Conservation (phyloP, 805 yeast species). For the Starmera quercuum region DNA sequence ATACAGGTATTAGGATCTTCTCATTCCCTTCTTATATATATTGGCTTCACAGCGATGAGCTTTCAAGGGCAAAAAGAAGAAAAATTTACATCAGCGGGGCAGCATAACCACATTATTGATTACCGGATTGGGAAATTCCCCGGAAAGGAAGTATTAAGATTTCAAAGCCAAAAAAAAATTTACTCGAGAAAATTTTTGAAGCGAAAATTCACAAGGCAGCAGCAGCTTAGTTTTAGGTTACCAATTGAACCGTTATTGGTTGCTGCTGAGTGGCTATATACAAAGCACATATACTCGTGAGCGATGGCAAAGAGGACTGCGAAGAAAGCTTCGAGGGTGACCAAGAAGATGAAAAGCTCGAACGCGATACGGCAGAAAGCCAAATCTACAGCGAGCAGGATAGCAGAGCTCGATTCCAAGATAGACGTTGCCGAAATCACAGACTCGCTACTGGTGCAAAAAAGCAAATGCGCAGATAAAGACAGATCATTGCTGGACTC, state of each 20-base stretch:
- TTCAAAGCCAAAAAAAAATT: neutral
- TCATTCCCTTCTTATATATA: neutral
- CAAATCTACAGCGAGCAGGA: neutral
- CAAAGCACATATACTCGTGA: too few relatives aligned
- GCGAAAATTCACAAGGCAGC: too few relatives aligned
- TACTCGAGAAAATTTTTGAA: neutral
- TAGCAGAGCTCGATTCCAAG: neutral
- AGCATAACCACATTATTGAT: neutral
- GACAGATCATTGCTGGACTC: constrained; percentile 5
- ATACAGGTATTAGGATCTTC: neutral
- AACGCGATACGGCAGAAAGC: neutral
- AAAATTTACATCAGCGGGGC: neutral
- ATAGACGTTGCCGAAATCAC: constrained; percentile 1
- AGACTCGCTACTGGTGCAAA: neutral
- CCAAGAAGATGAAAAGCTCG: neutral
- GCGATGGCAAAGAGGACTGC: neutral
- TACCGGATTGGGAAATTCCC: neutral
- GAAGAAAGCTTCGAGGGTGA: neutral
- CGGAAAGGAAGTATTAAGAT: neutral
- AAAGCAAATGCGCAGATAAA: neutral
- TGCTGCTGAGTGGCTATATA: too few relatives aligned
- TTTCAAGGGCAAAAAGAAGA: neutral
- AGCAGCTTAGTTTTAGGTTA: too few relatives aligned
- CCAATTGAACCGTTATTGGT: too few relatives aligned
- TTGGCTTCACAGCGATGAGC: neutral